Base-by-base conservation (phyloP, 2,329 filamentous ascomycete species). In the Colletotrichum brevisporum region DNA sequence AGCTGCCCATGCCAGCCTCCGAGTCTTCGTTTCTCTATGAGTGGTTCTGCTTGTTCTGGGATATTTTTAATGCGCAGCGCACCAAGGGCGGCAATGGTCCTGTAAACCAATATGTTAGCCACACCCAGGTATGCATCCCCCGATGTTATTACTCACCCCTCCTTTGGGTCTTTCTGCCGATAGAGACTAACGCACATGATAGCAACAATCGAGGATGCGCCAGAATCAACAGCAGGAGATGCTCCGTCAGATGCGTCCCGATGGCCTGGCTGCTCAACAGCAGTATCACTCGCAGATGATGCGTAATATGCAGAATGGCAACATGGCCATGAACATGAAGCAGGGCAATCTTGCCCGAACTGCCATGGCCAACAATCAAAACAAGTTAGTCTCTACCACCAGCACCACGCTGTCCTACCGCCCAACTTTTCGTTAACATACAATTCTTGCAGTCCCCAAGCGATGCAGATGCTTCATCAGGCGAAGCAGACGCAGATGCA, bases 31-130 rank as follows among this genome's bases (percentile, higher is more conserved):
- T 99, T 76, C 85, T 99, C n/a, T 92, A 94, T 74, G 96, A 98
- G 76, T 99, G 96, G 96, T 99, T 97, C 84, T 94, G 91, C 77
- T 88, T 98, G 60, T 99, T 99, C 80, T 98, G 94, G 94, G 96
- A 99, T 76, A 94, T 98, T 74, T 97, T 93, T 81, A 90, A 90
- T 77, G 94, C 94, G 64, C 93, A 95, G 78, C 92, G 94, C 76
- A 89, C 87, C 75, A 91, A 90, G 79, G 89, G 88, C 63, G 87
- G 87, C 64, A 90, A 86, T 77, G 81, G 83, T 27, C 87, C 88
- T 69, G 91, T 94, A 54, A 87, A 88, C 71, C 90, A 93, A 83
- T 97, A 97, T 80, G 89, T 97, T 67, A 83, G 87, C 69, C 93
- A 97, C 77, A 94, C 92, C 71, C 93, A 97, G 88, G 95, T 97